A percentile compares a stretch with the other conserved stretches of the same genome.
Evolutionary conservation across 805 yeast species (phyloP).

Genomic region (Kodamaea hsintzibuensis): DNA sequence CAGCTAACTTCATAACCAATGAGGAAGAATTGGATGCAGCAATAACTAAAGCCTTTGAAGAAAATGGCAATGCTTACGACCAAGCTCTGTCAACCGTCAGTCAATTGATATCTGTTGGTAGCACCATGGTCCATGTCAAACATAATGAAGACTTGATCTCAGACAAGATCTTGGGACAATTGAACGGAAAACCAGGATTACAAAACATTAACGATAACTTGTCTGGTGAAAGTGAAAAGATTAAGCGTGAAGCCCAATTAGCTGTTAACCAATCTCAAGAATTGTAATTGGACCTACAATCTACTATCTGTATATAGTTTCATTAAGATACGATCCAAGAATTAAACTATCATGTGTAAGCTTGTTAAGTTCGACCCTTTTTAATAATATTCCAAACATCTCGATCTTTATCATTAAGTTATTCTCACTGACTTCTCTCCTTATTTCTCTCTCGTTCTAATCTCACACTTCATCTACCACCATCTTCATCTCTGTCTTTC

Average conservation of each 20-base stretch:
- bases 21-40: constrained; percentile 63
- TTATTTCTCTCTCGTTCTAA: too few relatives aligned
- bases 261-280: constrained; percentile 23
- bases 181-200: constrained; percentile 44
- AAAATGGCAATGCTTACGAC: constrained; percentile 37
- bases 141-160: constrained; percentile 34
- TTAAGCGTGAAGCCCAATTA: constrained; percentile 38
- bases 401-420: too few relatives aligned
- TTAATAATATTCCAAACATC: too few relatives aligned
- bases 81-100: constrained; percentile 33
- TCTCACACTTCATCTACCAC: not conserved
- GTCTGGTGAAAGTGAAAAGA: constrained; percentile 39
- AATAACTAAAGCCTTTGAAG: constrained; percentile 57
- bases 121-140: constrained; percentile 29
- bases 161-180: constrained; percentile 41
- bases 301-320: not conserved
- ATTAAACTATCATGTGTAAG: too few relatives aligned
- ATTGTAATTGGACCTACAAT: constrained; percentile 4
- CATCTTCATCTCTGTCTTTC: not conserved
- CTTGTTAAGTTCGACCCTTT: too few relatives aligned
- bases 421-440: not conserved
- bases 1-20: constrained; percentile 68
- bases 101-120: constrained; percentile 33
- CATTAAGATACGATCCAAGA: not conserved
- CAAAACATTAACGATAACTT: constrained; percentile 37